phyloP scores from a whole-genome alignment of 192 early-diverging fungal genomes.

The Backusella parvicylindrica region DNA sequence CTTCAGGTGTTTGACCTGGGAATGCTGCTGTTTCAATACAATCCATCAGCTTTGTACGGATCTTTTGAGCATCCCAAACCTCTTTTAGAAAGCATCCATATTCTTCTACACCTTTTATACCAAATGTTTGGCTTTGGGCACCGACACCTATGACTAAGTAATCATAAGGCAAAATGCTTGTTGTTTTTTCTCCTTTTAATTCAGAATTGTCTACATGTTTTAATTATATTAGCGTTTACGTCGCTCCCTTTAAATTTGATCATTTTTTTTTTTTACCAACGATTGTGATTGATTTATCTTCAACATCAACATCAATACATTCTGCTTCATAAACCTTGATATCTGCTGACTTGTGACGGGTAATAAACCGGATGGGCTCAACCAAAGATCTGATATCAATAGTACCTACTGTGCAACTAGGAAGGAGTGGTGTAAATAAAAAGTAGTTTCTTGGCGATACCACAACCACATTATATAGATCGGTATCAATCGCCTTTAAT shows the following conservation, averaged over 20 bases:
- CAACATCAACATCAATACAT: conserved; percentile 81
- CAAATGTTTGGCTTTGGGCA: conserved; percentile 77
- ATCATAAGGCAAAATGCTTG: conserved; percentile 63
- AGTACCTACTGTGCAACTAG: conserved; percentile 83
- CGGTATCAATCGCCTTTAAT: background rate
- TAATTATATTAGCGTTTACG: background rate
- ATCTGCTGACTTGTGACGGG: conserved; percentile 79
- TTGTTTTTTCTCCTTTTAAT: conserved; percentile 57
- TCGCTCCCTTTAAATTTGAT: background rate
- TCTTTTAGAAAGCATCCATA: conserved; percentile 76
- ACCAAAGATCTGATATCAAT: conserved; percentile 84
- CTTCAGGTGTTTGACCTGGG: conserved; percentile 65
- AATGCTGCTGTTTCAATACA: conserved; percentile 68
- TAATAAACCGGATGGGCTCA: conserved; percentile 83
- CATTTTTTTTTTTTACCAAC: conserved; percentile 42
- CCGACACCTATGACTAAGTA: conserved; percentile 74
- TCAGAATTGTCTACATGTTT: conserved; percentile 60
- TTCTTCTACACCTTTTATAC: conserved; percentile 73
- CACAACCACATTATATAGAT: background rate
- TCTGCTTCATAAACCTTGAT: conserved; percentile 87
- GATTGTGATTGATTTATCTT: conserved; percentile 71
- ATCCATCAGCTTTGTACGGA: conserved; percentile 73
- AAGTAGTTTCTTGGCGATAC: conserved; percentile 1
- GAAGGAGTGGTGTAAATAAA: conserved; percentile 48
- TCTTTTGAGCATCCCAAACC: conserved; percentile 74